A percentile compares a stretch with the other conserved stretches of the same genome.
Conservation (phyloP, 2,329 filamentous ascomycete species). For the Didymella keratinophila region DNA sequence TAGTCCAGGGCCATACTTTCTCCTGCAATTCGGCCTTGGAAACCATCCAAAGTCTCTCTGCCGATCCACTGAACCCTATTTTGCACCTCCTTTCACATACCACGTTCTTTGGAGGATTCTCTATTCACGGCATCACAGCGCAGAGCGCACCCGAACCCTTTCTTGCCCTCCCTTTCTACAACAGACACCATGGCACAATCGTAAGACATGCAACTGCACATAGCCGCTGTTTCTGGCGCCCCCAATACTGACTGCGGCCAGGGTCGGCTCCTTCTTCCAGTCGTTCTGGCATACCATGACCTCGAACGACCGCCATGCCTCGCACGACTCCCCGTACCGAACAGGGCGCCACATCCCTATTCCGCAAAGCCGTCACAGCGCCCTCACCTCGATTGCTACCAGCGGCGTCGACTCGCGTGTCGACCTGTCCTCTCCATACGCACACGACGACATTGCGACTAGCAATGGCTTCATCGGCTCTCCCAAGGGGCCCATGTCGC, state of each 20-base stretch:
- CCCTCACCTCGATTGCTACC: constrained; percentile 86
- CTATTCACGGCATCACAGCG: constrained; percentile 13
- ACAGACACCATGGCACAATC: constrained; percentile 45
- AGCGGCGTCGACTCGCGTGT: constrained; percentile 84
- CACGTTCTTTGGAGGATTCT: constrained; percentile 13
- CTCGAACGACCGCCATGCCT: constrained; percentile 83
- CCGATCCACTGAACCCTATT: neutral
- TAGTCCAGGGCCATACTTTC: constrained; percentile 19
- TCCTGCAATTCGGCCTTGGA: constrained; percentile 21
- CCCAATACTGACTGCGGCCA: constrained; percentile 39
- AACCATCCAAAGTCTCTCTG: constrained; percentile 16
- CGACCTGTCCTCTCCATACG: constrained; percentile 81
- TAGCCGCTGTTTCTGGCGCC: constrained; percentile 1
- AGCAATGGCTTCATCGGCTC: constrained; percentile 68
- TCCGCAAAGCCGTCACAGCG: constrained; percentile 79
- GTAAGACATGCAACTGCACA: constrained; percentile 34
- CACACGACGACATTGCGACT: constrained; percentile 70
- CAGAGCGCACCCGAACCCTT: constrained; percentile 21
- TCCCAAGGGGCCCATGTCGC: constrained; percentile 64
- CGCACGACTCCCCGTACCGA: constrained; percentile 90
- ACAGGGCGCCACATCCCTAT: constrained; percentile 90
- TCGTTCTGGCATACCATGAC: constrained; percentile 92
- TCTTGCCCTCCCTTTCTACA: constrained; percentile 15
- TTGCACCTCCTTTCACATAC: constrained; percentile 12
- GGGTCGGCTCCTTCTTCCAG: constrained; percentile 68